Base-by-base conservation (phyloP, 192 early-diverging fungal species). In the Podochytrium sp. region DNA sequence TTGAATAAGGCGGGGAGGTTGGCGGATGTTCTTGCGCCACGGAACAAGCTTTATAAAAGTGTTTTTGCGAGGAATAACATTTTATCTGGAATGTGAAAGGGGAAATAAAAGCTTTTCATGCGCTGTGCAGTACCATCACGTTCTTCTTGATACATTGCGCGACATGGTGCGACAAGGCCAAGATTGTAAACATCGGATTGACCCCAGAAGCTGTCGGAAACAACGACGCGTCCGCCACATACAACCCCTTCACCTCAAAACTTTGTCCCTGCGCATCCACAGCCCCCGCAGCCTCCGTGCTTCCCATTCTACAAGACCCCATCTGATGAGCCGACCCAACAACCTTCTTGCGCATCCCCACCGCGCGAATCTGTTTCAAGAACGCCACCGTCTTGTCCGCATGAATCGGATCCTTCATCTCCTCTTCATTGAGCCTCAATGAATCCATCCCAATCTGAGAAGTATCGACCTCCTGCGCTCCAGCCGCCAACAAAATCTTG, bases 121-220 rank as follows among this genome's bases (percentile, higher is more conserved):
- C n/a, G n/a, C n/a, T 47, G 43, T 7, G 20, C 43, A 47, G 10
- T 12, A 47, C 43, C 7, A 7, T 30, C 55, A 73, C 33, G 35
- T 74, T 66, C 47, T 32, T 41, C 35, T 70, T 75, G 58, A 80
- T 74, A 43, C 37, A 68, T 39, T 76, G 67, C 12, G 74, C 65
- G 33, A 80, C 64, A 27, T 50, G 47, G 43, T 76, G 49, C 2
- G 63, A 32, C 1, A 75, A 49, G 29, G 68, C 20, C 38, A 71
- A 66, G 3, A 65, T 72, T 6, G 78, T 80, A 5, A 80, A 37
- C 78, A 80, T 80, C 3, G 78, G 78, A 41, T 74, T 74, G 16
- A 93, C 92, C 74, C 93, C 93, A 63, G 79, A 83, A 0, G 93
- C 86, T 3, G 92, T 89, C 6, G 93, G 91, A 73, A 93, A 91